Percentiles rank a stretch among this genome's conserved stretches.
Evolutionary conservation across 2,329 filamentous ascomycete species (phyloP).

Genomic region (Pseudocercospora crystallina): DNA sequence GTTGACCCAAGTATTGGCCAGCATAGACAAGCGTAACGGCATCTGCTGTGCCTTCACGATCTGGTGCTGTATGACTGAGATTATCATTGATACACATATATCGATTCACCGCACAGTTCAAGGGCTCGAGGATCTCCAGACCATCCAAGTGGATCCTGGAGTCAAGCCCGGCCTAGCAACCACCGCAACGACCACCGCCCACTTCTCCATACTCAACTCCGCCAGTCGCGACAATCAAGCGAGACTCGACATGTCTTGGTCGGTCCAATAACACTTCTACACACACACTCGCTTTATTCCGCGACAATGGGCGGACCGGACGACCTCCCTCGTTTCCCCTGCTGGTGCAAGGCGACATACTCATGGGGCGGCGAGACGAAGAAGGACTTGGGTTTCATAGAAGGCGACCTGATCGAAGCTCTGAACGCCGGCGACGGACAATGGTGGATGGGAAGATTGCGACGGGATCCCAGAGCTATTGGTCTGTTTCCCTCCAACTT

Average conservation of each 20-base stretch:
- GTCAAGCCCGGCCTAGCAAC: slow-evolving; percentile 3
- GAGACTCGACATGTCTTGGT: slow-evolving; percentile 9
- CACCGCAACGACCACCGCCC: not conserved
- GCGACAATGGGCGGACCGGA: slow-evolving; percentile 16
- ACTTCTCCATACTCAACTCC: not conserved
- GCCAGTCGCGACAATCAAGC: too few species aligned
- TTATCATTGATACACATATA: too few species aligned
- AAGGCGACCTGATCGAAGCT: slow-evolving; percentile 97
- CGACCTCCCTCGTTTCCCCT: slow-evolving; percentile 36
- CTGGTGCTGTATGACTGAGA: too few species aligned
- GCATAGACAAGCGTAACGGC: too few species aligned
- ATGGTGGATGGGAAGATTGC: slow-evolving; percentile 96
- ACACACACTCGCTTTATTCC: slow-evolving; percentile 2
- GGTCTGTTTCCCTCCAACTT: slow-evolving; percentile 97
- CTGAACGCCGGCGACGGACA: slow-evolving; percentile 95
- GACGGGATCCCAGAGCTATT: slow-evolving; percentile 84
- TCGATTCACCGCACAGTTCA: too few species aligned
- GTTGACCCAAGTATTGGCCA: too few species aligned
- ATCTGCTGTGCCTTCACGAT: too few species aligned
- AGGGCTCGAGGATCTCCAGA: not conserved
- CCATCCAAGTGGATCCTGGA: not conserved
- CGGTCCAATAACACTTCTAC: slow-evolving; percentile 1
- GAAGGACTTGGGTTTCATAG: slow-evolving; percentile 92
- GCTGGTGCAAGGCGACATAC: slow-evolving; percentile 43
- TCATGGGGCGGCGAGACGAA: slow-evolving; percentile 63